These are phyloP conservation scores for Aspergillus clavatus DNA, from an alignment of 2,329 filamentous ascomycete genomes.

Conservation along the genomic window DNA sequence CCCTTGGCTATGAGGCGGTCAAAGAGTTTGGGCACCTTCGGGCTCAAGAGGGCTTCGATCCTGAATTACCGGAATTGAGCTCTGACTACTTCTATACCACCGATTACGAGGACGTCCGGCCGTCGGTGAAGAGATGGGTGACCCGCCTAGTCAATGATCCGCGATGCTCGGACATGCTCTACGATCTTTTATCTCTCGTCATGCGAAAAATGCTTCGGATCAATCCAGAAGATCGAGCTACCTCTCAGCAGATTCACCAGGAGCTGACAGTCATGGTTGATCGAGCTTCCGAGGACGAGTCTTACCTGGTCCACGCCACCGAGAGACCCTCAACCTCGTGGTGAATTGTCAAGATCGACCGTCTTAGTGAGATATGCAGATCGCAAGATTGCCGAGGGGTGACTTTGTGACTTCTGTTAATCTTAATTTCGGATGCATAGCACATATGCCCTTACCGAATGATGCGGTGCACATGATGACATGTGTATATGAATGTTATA, in stretches of 20 bases:
- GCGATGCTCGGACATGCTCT: not conserved
- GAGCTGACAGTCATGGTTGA: not conserved
- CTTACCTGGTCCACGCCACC: not conserved
- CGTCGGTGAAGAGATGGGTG: conserved; percentile 7
- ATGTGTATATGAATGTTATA: not conserved
- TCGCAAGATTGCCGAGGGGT: not conserved
- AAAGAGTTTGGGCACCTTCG: conserved; percentile 3
- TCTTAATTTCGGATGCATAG: not conserved
- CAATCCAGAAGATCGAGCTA: not conserved
- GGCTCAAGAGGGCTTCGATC: not conserved
- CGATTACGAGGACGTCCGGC: not conserved
- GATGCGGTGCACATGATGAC: not conserved
- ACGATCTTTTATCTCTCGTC: not conserved
- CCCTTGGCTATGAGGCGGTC: conserved; percentile 19
- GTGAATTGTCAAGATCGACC: not conserved
- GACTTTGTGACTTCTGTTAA: not conserved
- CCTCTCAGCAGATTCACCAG: not conserved
- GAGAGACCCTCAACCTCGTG: not conserved
- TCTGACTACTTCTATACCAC: conserved; percentile 8
- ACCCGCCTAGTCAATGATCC: not conserved
- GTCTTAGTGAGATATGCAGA: not conserved
- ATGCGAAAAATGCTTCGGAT: not conserved
- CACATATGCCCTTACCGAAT: not conserved
- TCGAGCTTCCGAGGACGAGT: not conserved
- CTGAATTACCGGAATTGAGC: not conserved